Evolutionary conservation across 768 basidiomycete genomes (phyloP), one percentile per base, ranked within the genome.

Genomic region (Collybiopsis confluens): DNA sequence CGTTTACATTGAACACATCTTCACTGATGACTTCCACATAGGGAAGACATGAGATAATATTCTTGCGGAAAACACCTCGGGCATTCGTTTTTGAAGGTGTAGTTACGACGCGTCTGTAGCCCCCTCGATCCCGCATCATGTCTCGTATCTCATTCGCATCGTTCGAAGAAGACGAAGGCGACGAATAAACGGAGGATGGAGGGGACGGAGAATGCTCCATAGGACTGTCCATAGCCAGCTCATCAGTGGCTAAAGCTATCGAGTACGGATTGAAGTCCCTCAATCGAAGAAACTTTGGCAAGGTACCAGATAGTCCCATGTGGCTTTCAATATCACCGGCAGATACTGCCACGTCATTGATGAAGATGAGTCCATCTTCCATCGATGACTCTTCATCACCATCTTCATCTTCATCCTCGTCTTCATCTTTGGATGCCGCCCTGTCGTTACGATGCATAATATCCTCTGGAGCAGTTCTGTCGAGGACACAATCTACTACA

Each of bases 21-120:
- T 74, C 63, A 59, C 76, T 81, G 27, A 78, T 64, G 20, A 76
- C 68, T 64, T 81, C 79, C 42, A 73, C 73, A 59, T 81, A 81
- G 8, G 81, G 76, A 56, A 82, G 62, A 48, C 64, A 71, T 58
- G 74, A 77, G 43, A 72, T 68, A 53, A 81, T 73, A 58, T 79
- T 75, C 44, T 75, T 59, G 54, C 61, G 64, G 58, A 81, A 81
- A 27, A 79, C 76, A 0, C 73, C 75, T 10, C 70, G 69, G n/a
- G 69, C 72, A 20, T 68, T 63, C 9, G 72, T 74, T 24, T 64
- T 71, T 21, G 76, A 74, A n/a, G 73, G 61, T 9, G 67, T 69
- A 1, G 65, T 71, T 20, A 80, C 72, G 21, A 79, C 68, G 4
- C 46, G 42, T 35, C 30, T n/a, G 41, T 53, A 26, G 21, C 15